phyloP scores from a whole-genome alignment of 192 early-diverging fungal species.

The Phlyctochytrium arcticum region DNA sequence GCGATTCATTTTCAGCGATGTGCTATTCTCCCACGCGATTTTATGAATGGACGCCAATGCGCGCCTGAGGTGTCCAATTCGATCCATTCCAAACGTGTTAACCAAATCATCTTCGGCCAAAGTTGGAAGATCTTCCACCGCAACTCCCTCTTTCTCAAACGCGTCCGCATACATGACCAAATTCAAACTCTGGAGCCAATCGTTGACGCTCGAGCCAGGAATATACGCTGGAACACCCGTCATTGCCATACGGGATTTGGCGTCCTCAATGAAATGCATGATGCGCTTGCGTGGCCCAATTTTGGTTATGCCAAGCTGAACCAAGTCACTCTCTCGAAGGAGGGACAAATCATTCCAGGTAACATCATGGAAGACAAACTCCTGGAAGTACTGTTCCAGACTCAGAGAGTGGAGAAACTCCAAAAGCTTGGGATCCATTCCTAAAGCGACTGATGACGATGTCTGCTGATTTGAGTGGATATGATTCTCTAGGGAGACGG shows the following conservation, averaged over 20 bases:
- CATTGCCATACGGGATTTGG: not conserved
- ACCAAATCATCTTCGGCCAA: constrained; percentile 21
- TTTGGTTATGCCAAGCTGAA: constrained; percentile 20
- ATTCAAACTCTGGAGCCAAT: constrained; percentile 3
- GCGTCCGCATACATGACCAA: constrained; percentile 2
- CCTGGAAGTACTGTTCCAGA: not conserved
- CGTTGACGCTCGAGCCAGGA: not conserved
- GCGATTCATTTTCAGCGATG: not conserved
- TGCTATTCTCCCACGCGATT: too few species aligned
- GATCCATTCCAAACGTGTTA: constrained; percentile 13
- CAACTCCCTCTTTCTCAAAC: constrained; percentile 10
- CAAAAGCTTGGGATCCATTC: not conserved
- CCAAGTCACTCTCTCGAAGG: constrained; percentile 17
- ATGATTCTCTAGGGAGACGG: not conserved
- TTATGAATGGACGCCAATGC: not conserved
- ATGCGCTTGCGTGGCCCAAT: constrained; percentile 22
- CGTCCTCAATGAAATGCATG: constrained; percentile 13
- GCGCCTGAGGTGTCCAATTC: constrained; percentile 4
- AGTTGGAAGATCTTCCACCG: constrained; percentile 14
- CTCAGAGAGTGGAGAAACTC: constrained; percentile 9
- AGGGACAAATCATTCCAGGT: constrained; percentile 3
- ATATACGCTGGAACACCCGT: not conserved
- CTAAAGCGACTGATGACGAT: not conserved
- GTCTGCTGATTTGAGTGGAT: not conserved
- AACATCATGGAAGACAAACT: constrained; percentile 8